Evolutionary conservation across 768 basidiomycete species (phyloP), one percentile per base, ranked within the genome.

Genomic region (Sarcodon aspratus): DNA sequence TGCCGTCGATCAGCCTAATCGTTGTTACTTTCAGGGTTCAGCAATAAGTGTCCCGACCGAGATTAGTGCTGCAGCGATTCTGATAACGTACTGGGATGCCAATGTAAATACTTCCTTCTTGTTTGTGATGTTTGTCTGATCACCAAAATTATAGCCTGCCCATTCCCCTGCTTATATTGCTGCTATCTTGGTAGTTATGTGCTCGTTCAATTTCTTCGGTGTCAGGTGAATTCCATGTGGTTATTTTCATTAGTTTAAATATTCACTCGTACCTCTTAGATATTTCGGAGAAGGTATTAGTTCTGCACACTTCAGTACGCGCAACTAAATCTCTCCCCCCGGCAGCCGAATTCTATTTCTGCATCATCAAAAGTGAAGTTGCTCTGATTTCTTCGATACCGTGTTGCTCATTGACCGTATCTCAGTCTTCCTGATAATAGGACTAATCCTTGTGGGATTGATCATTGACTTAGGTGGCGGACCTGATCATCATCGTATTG

Each of bases 391-490:
- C 21, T 27, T 2, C 5, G 21, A 34, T 32, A 9, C 40, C 35
- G 13, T 46, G 31, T 43, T 51, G 43, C 15, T 50, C 52, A n/a
- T 13, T 17, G 3, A 27, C 15, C 33, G 15, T n/a, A 21, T 9
- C 17, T 3, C 36, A 52, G 49, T 53, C 31, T 27, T 27, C 9
- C 37, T 54, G 32, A 52, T 54, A 50, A 54, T 47, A 48, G 51
- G 53, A n/a, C 42, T 54, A 32, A 53, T 55, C 37, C 65, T 73
- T 50, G 59, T 70, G 52, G 69, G 70, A 47, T 66, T 73, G 59
- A 60, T 70, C 53, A 58, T 71, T 52, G 65, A 66, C 45, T 59
- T 64, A 35, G 72, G 72, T 42, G 70, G 67, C 15, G 71, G 67
- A 15, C 71, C 70, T 35, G 57, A 58, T 49, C 58, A 62, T 52